Conservation (phyloP, 257 asterid genomes). For the Ajuga chamaepitys region DNA sequence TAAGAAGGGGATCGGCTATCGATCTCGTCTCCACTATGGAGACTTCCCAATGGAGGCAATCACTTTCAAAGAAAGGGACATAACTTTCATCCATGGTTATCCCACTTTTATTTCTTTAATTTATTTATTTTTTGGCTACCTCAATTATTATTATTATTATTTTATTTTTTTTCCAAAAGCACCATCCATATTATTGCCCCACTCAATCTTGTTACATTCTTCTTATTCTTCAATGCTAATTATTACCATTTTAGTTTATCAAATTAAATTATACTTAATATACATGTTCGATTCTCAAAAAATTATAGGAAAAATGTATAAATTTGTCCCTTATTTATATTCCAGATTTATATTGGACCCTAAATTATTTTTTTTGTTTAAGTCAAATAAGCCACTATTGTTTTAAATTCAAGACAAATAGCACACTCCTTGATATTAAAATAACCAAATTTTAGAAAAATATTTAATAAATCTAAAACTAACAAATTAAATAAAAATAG, state of each 20-base stretch:
- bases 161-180: neutral
- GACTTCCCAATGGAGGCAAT: slow-evolving; percentile 25
- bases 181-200: slow-evolving; percentile 26
- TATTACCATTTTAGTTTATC: neutral
- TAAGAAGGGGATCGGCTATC: slow-evolving; percentile 11
- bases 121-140: neutral
- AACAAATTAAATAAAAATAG: too few relatives aligned
- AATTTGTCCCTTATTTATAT: too few relatives aligned
- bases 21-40: slow-evolving; percentile 27
- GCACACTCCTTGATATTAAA: too few relatives aligned
- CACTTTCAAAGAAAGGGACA: slow-evolving; percentile 30
- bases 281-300: neutral
- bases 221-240: slow-evolving; percentile 6
- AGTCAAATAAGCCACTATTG: too few relatives aligned
- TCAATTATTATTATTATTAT: too few relatives aligned
- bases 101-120: slow-evolving; percentile 25
- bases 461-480: too few relatives aligned
- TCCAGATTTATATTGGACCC: too few relatives aligned
- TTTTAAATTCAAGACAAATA: too few relatives aligned
- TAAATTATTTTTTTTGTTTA: too few relatives aligned
- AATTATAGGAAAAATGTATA: too few relatives aligned
- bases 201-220: slow-evolving; percentile 12
- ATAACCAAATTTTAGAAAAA: too few relatives aligned
- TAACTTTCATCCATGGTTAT: slow-evolving; percentile 23
- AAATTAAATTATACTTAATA: neutral